Evolutionary conservation across 2,329 filamentous ascomycete genomes (phyloP).

Genomic region (Fusarium sterilihyphosum): DNA sequence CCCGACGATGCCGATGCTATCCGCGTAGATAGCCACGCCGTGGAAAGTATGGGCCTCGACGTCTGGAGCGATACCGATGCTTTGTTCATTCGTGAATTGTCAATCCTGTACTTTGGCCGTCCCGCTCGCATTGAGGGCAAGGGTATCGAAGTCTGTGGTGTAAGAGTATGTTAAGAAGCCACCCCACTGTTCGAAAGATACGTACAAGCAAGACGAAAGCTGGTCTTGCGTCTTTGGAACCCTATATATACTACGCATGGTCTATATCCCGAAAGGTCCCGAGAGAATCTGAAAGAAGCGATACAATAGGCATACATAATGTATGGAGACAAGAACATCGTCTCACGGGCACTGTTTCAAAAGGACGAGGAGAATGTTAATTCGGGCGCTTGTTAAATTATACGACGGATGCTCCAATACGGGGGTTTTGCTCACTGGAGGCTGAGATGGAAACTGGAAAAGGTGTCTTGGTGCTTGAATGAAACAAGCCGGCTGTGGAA

Average conservation of each 20-base stretch:
- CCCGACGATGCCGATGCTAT: conserved; percentile 55
- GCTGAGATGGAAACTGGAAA: background rate
- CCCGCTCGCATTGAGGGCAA: conserved; percentile 72
- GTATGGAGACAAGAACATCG: conserved; percentile 21
- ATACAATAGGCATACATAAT: conserved; percentile 19
- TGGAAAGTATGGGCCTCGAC: conserved; percentile 80
- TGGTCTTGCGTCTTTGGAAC: conserved; percentile 40
- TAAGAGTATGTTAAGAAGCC: conserved; percentile 68
- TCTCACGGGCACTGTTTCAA: conserved; percentile 20
- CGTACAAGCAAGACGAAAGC: conserved; percentile 34
- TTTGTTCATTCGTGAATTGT: conserved; percentile 72
- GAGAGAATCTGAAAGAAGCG: background rate
- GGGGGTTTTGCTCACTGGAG: background rate
- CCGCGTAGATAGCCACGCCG: conserved; percentile 69
- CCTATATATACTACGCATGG: conserved; percentile 24
- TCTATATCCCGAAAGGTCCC: conserved; percentile 21
- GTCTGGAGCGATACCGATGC: conserved; percentile 78
- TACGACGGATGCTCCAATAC: background rate
- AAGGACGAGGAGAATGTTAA: background rate
- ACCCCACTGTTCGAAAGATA: background rate
- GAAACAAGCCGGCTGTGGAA: background rate
- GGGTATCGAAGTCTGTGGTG: conserved; percentile 78
- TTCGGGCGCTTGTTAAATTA: background rate
- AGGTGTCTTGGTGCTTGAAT: background rate
- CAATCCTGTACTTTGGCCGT: conserved; percentile 72